Conservation (phyloP, 2,329 filamentous ascomycete genomes). For the Lecanicillium sp. region DNA sequence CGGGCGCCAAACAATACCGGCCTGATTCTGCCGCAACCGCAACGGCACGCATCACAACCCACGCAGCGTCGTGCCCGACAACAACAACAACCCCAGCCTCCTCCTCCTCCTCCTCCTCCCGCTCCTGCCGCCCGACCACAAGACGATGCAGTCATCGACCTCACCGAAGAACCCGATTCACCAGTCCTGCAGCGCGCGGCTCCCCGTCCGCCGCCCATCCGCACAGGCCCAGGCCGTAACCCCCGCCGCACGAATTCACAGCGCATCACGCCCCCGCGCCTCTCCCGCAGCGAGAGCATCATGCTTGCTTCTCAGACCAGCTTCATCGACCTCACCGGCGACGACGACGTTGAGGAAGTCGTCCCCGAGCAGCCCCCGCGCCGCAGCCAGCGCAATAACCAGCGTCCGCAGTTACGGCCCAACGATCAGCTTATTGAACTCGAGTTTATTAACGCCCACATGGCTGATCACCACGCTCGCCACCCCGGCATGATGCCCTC, state of each 20-base stretch:
- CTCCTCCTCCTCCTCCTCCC: not conserved
- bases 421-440: slow-evolving; percentile 18
- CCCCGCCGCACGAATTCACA: slow-evolving; percentile 34
- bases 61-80: not conserved
- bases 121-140: slow-evolving; percentile 4
- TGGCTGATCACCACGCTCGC: slow-evolving; percentile 2
- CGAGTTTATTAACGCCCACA: slow-evolving; percentile 14
- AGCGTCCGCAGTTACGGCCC: slow-evolving; percentile 7
- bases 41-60: not conserved
- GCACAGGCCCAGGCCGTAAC: slow-evolving; percentile 20
- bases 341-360: slow-evolving; percentile 21
- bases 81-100: not conserved
- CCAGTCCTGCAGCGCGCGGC: slow-evolving; percentile 29
- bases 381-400: slow-evolving; percentile 8
- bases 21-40: not conserved
- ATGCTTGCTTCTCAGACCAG: slow-evolving; percentile 24
- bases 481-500: slow-evolving; percentile 11
- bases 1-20: slow-evolving; percentile 7
- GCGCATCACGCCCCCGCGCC: slow-evolving; percentile 30
- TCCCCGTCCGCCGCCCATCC: slow-evolving; percentile 4
- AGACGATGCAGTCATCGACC: slow-evolving; percentile 34
- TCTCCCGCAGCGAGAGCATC: slow-evolving; percentile 38
- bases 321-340: slow-evolving; percentile 47
- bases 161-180: slow-evolving; percentile 44
- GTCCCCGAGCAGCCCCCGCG: slow-evolving; percentile 2